Conservation (phyloP, 768 basidiomycete species). For the Termitomyces sp. region DNA sequence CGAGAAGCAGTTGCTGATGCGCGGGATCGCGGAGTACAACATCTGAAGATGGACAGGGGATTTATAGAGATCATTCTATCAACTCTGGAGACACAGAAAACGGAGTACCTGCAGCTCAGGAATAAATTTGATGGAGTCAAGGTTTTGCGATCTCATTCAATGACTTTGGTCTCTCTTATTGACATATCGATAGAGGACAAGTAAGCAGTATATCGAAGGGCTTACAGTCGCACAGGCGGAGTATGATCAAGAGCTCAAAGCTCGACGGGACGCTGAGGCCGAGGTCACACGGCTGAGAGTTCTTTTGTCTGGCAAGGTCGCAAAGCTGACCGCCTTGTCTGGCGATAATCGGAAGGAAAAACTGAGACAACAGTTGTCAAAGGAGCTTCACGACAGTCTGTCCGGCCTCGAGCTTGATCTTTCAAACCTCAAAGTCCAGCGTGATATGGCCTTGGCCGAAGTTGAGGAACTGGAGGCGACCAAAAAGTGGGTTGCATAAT, state of each 20-base stretch:
- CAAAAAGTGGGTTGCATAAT: constrained; percentile 49
- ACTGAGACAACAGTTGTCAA: constrained; percentile 69
- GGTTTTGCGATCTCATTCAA: constrained; percentile 38
- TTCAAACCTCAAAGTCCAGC: constrained; percentile 80
- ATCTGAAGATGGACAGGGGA: constrained; percentile 65
- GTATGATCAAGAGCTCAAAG: constrained; percentile 87
- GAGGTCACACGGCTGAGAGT: constrained; percentile 85
- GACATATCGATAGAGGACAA: constrained; percentile 59
- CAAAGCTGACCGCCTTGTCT: constrained; percentile 76
- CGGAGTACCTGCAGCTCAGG: constrained; percentile 60
- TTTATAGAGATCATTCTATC: constrained; percentile 67
- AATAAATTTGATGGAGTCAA: constrained; percentile 80
- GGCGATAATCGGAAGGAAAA: constrained; percentile 77
- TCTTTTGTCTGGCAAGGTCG: constrained; percentile 85
- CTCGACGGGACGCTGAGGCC: constrained; percentile 85
- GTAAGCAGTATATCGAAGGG: constrained; percentile 89
- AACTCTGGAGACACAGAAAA: constrained; percentile 59
- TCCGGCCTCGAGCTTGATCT: constrained; percentile 79
- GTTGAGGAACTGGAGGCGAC: constrained; percentile 82
- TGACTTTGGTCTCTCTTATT: neutral
- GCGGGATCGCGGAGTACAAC: constrained; percentile 49
- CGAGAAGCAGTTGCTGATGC: constrained; percentile 60
- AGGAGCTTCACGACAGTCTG: constrained; percentile 73
- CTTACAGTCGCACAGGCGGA: constrained; percentile 90
- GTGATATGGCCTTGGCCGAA: constrained; percentile 90